Conservation (phyloP, 1,284 basidiomycete species). For the Boletus sp. region DNA sequence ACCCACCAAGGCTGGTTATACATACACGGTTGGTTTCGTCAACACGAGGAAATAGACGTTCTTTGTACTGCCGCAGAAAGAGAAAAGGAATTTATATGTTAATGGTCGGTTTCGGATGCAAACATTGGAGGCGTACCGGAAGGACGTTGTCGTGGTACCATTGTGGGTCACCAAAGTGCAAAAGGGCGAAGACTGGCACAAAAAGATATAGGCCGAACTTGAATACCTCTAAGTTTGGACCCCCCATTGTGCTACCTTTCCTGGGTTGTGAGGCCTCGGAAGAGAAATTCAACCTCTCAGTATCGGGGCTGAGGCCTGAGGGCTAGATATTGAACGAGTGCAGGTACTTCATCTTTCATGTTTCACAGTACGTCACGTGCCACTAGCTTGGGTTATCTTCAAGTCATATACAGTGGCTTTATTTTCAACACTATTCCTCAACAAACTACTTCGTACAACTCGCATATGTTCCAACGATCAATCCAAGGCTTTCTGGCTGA, state of each 20-base stretch:
- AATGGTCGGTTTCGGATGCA: not conserved
- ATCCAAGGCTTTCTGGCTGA: not conserved
- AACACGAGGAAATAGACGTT: slow-evolving; percentile 62
- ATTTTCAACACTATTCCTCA: not conserved
- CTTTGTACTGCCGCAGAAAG: slow-evolving; percentile 54
- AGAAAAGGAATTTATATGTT: not conserved
- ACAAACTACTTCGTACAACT: slow-evolving; percentile 3
- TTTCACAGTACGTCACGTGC: not conserved
- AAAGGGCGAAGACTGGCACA: slow-evolving; percentile 78
- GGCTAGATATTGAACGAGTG: too few species aligned
- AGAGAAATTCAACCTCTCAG: too few species aligned
- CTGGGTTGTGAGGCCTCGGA: not conserved
- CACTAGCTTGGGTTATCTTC: not conserved
- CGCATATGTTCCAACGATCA: not conserved
- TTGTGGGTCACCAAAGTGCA: slow-evolving; percentile 86
- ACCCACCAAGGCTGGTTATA: slow-evolving; percentile 4
- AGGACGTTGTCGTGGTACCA: slow-evolving; percentile 82
- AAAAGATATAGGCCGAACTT: slow-evolving; percentile 88
- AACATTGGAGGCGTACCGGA: slow-evolving; percentile 52
- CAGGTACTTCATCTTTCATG: not conserved
- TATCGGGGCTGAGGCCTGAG: too few species aligned
- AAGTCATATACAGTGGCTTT: too few species aligned
- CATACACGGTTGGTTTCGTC: slow-evolving; percentile 53
- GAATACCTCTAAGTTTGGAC: slow-evolving; percentile 81
- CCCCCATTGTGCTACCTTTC: slow-evolving; percentile 56